Conservation (phyloP, 2,329 filamentous ascomycete species). For the Aspergillus felis region DNA sequence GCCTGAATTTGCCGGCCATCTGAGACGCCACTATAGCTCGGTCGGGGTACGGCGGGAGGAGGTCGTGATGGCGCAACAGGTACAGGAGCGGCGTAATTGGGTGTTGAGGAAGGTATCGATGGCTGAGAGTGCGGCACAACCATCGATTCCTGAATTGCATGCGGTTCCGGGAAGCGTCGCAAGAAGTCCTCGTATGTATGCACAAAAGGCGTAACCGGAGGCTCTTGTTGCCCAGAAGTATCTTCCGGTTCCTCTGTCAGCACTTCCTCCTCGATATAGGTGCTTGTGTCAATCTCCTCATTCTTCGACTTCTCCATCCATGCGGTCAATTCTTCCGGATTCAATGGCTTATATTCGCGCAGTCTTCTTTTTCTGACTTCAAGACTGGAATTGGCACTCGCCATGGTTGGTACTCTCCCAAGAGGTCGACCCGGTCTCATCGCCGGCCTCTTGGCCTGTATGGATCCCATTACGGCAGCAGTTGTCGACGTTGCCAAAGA, state of each 20-base stretch:
- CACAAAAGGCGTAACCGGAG: constrained; percentile 50
- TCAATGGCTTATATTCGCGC: constrained; percentile 65
- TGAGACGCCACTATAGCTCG: constrained; percentile 77
- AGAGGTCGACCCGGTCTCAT: constrained; percentile 46
- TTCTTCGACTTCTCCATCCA: constrained; percentile 75
- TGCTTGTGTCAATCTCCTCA: constrained; percentile 53
- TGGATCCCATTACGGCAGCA: constrained; percentile 45
- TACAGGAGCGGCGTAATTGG: constrained; percentile 42
- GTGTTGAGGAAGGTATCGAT: constrained; percentile 26
- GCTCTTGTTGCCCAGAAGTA: constrained; percentile 43
- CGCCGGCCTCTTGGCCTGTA: constrained; percentile 35
- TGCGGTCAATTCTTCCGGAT: constrained; percentile 72
- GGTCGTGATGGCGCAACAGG: constrained; percentile 61
- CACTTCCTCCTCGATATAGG: constrained; percentile 37
- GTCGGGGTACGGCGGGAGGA: constrained; percentile 63
- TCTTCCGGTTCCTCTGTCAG: constrained; percentile 41
- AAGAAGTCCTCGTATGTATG: constrained; percentile 80
- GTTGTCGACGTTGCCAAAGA: constrained; percentile 59
- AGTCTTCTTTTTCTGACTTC: constrained; percentile 55
- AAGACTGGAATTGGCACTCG: constrained; percentile 48
- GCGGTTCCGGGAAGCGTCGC: constrained; percentile 71
- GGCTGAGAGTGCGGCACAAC: constrained; percentile 36
- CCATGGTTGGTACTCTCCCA: constrained; percentile 49
- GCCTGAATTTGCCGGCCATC: constrained; percentile 52
- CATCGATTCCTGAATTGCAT: constrained; percentile 57